phyloP scores from a whole-genome alignment of 176 grass and related monocot species.

The barley (Hordeum vulgare) region DNA sequence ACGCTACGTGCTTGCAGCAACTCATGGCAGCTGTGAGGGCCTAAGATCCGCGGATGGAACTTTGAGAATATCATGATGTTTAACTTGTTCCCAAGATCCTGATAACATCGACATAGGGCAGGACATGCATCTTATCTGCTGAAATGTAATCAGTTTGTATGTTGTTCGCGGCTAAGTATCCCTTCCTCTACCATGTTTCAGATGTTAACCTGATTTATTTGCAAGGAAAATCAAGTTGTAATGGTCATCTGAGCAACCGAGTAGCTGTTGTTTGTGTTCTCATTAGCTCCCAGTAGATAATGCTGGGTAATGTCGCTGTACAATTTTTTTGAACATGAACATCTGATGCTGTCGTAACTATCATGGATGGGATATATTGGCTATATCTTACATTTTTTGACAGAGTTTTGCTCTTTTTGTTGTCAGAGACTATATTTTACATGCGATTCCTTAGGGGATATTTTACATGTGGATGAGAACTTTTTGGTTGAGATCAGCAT shows the following conservation, averaged over 20 bases:
- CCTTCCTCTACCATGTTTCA: neutral
- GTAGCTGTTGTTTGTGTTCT: neutral
- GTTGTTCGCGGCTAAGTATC: neutral
- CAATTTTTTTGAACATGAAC: neutral
- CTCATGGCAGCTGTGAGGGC: conserved; percentile 56
- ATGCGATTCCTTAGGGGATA: too few relatives aligned
- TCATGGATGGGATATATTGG: neutral
- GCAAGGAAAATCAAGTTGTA: neutral
- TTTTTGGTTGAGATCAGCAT: too few relatives aligned
- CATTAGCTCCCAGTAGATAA: neutral
- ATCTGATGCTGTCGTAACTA: neutral
- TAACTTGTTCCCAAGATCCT: neutral
- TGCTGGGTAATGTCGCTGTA: neutral
- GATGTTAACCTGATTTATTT: neutral
- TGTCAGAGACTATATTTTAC: too few relatives aligned
- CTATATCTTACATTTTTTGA: neutral
- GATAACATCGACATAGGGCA: neutral
- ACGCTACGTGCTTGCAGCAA: conserved; percentile 63
- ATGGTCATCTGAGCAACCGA: neutral
- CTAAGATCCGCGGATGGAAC: neutral
- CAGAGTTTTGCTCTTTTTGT: too few relatives aligned
- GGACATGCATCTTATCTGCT: neutral
- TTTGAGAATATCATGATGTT: neutral
- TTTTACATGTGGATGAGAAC: too few relatives aligned
- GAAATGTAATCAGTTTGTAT: neutral